Conservation (phyloP, 306 rosid genomes). For the Fragaria vesca region DNA sequence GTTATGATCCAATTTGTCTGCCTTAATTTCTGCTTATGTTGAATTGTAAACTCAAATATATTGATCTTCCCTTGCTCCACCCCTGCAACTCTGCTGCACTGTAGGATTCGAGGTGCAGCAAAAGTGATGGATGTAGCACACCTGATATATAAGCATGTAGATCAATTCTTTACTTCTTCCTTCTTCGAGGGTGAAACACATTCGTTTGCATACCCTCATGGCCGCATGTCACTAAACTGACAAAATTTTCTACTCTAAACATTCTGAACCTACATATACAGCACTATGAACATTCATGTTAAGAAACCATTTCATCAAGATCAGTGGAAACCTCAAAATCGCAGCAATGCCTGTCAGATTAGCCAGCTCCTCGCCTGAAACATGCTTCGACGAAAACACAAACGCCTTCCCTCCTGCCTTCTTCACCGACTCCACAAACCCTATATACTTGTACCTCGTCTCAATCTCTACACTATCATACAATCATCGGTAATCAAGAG, state of each 20-base stretch:
- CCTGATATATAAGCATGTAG: no score
- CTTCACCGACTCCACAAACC: background rate
- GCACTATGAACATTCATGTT: no score
- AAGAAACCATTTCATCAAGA: background rate
- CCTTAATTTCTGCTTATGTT: background rate
- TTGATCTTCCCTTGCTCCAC: no score
- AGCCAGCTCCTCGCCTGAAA: background rate
- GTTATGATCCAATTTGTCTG: background rate
- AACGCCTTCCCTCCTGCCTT: background rate
- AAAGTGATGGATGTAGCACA: no score
- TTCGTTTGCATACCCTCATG: no score
- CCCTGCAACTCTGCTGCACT: no score
- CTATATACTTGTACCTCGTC: background rate
- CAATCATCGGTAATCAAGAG: constrained; percentile 1
- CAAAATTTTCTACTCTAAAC: no score
- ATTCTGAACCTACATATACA: no score
- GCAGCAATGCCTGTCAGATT: background rate
- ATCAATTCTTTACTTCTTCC: no score
- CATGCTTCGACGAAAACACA: background rate
- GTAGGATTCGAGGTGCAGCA: no score
- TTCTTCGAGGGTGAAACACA: background rate
- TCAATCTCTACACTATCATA: background rate
- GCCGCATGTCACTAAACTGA: no score
- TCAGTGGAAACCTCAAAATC: constrained; percentile 4
- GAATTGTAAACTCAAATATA: background rate